A percentile compares a stretch with the other conserved stretches of the same genome.
Conservation (phyloP, 768 basidiomycete species). For the Udeniomyces megalosporus region DNA sequence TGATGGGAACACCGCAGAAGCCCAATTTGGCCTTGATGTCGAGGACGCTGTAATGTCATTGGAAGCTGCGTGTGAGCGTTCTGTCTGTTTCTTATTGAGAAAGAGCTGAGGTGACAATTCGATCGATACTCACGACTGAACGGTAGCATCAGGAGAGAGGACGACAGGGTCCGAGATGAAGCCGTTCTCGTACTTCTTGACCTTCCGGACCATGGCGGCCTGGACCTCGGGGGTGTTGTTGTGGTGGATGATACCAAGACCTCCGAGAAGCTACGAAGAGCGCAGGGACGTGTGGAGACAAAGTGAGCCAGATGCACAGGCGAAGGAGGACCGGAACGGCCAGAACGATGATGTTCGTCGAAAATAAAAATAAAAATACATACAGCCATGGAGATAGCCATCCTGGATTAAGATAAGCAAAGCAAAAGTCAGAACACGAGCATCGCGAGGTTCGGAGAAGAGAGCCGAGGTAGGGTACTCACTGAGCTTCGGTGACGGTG, state of each 20-base stretch:
- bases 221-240: slow-evolving; percentile 60
- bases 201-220: slow-evolving; percentile 91
- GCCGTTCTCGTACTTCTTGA: slow-evolving; percentile 96
- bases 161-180: slow-evolving; percentile 93
- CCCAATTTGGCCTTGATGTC: slow-evolving; percentile 83
- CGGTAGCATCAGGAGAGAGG: slow-evolving; percentile 55
- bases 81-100: too few species aligned
- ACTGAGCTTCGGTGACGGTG: slow-evolving; percentile 91
- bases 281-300: too few species aligned
- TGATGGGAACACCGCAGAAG: slow-evolving; percentile 94
- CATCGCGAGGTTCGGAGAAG: not conserved
- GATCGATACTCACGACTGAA: slow-evolving; percentile 42
- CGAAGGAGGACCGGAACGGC: too few species aligned
- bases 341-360: too few species aligned
- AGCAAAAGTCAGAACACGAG: not conserved
- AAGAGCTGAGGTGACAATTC: too few species aligned
- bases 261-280: slow-evolving; percentile 59
- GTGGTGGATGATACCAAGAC: slow-evolving; percentile 96
- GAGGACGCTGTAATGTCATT: too few species aligned
- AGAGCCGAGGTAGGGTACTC: slow-evolving; percentile 31
- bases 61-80: too few species aligned
- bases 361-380: too few species aligned
- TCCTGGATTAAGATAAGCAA: slow-evolving; percentile 26
- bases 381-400: slow-evolving; percentile 30
- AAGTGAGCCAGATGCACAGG: not conserved